Conservation (phyloP, 2,329 filamentous ascomycete species). For the Microsporum ferrugineum region DNA sequence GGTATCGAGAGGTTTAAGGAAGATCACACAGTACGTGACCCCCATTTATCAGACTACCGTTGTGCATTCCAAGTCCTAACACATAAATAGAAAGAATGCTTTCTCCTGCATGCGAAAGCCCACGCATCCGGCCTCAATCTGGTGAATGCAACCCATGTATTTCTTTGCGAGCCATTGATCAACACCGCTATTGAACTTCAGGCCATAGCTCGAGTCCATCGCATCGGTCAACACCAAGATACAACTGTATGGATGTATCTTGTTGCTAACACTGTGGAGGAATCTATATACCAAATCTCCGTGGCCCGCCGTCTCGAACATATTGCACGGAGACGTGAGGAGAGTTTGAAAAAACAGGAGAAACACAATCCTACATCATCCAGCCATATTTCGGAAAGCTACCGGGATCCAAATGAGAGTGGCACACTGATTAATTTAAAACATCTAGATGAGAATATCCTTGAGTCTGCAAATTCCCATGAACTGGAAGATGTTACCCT, state of each 20-base stretch:
- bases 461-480: conserved; percentile 75
- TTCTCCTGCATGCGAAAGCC: conserved; percentile 78
- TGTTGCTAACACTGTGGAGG: conserved; percentile 80
- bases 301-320: conserved; percentile 68
- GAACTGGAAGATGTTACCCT: conserved; percentile 67
- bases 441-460: conserved; percentile 43
- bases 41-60: background rate
- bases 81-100: conserved; percentile 53
- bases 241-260: conserved; percentile 96
- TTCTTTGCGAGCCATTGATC: conserved; percentile 84
- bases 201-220: conserved; percentile 85
- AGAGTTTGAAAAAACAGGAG: conserved; percentile 12
- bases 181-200: conserved; percentile 91
- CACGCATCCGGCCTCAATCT: conserved; percentile 84
- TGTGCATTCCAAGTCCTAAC: conserved; percentile 15
- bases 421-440: conserved; percentile 29
- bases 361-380: conserved; percentile 3
- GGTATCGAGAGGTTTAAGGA: conserved; percentile 68
- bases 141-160: conserved; percentile 85
- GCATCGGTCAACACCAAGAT: conserved; percentile 77
- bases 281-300: conserved; percentile 80
- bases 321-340: conserved; percentile 44
- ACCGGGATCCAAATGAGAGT: background rate
- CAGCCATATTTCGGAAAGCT: background rate
- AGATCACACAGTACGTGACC: conserved; percentile 44